Evolutionary conservation across 202 grass and related monocot species (phyloP).

Genomic region (Schoenoplectus triqueter): DNA sequence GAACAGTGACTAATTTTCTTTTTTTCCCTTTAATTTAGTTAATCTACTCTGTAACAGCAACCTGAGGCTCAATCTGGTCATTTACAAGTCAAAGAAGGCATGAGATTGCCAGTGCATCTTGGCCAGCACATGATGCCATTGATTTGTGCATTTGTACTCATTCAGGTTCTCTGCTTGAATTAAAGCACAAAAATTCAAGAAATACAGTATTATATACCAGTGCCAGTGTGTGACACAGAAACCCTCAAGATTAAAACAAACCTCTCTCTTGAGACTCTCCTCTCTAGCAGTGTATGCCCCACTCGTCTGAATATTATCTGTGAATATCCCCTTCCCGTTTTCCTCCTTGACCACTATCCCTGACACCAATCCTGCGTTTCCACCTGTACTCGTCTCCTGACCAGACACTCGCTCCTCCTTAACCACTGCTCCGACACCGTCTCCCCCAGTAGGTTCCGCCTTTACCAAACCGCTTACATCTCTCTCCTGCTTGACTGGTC

Average conservation of each 20-base stretch:
- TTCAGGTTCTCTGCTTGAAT: neutral
- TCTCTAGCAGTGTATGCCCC: constrained; percentile 94
- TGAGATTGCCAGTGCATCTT: neutral
- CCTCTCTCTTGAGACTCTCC: constrained; percentile 94
- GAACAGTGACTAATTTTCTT: neutral
- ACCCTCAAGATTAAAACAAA: constrained; percentile 21
- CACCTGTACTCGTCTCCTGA: constrained; percentile 28
- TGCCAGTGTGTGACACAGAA: neutral
- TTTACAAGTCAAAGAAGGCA: neutral
- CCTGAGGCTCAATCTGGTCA: neutral
- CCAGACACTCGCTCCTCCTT: constrained; percentile 32
- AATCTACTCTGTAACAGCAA: neutral
- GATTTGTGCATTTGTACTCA: neutral
- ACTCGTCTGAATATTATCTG: constrained; percentile 94
- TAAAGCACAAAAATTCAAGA: neutral
- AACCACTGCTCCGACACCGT: constrained; percentile 2
- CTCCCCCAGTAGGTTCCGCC: constrained; percentile 13
- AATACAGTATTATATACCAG: neutral
- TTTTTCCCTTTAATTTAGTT: neutral
- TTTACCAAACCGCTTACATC: constrained; percentile 16
- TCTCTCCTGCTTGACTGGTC: constrained; percentile 36
- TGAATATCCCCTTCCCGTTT: constrained; percentile 80
- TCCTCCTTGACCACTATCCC: constrained; percentile 70
- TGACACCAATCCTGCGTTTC: constrained; percentile 26
- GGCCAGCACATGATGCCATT: neutral